Percentiles rank a stretch among this genome's conserved stretches.
Conservation (phyloP, 2,329 filamentous ascomycete genomes). For the Tolypocladium album region DNA sequence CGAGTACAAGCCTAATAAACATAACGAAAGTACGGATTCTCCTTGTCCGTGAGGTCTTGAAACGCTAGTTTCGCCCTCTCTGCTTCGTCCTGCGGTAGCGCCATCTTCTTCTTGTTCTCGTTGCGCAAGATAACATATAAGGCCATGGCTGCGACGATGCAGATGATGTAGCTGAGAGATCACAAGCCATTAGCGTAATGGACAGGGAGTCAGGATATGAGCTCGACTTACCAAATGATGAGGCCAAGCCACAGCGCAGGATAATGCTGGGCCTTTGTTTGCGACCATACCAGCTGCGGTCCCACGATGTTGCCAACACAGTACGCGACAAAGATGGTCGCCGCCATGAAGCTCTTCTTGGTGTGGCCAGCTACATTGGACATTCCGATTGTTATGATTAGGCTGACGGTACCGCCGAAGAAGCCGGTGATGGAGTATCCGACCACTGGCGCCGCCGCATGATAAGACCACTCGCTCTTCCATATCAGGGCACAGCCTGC, state of each 20-base stretch:
- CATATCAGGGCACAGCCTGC: constrained; percentile 66
- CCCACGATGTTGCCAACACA: constrained; percentile 69
- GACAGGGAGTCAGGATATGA: neutral
- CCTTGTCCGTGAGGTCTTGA: constrained; percentile 55
- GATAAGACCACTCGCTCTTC: constrained; percentile 54
- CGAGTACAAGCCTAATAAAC: constrained; percentile 15
- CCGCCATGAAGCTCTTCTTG: constrained; percentile 69
- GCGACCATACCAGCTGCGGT: constrained; percentile 58
- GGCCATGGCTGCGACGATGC: constrained; percentile 43
- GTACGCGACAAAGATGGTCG: constrained; percentile 64
- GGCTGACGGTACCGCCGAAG: constrained; percentile 59
- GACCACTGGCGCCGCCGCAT: constrained; percentile 53
- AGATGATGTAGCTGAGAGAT: constrained; percentile 50
- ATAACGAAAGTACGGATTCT: constrained; percentile 59
- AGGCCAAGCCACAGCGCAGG: constrained; percentile 60
- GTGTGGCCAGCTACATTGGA: constrained; percentile 66
- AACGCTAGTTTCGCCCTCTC: constrained; percentile 57
- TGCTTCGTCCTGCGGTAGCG: constrained; percentile 38
- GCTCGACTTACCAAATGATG: constrained; percentile 40
- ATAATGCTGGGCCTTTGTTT: constrained; percentile 56
- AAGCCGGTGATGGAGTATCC: constrained; percentile 65
- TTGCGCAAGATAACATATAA: constrained; percentile 48
- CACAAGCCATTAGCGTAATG: neutral
- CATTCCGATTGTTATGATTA: constrained; percentile 40
- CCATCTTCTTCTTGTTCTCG: constrained; percentile 45